Percentiles rank a stretch among this genome's conserved stretches.
phyloP scores from a whole-genome alignment of 2,329 filamentous ascomycete species.

The Alternaria solani region DNA sequence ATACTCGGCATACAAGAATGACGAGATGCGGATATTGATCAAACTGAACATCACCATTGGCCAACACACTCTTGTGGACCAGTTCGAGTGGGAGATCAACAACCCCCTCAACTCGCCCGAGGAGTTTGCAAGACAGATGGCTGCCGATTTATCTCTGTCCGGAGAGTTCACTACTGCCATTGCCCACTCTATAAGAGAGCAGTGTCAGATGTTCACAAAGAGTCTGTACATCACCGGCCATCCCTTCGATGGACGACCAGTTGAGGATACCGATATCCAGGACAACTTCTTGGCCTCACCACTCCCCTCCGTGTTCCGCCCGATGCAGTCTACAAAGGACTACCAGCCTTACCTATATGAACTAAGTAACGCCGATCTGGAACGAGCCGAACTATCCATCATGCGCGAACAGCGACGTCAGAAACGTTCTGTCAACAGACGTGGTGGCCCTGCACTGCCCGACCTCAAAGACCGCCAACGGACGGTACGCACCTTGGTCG shows the following conservation, averaged over 20 bases:
- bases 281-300: conserved; percentile 87
- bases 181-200: conserved; percentile 96
- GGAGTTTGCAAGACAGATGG: conserved; percentile 90
- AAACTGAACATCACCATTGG: conserved; percentile 99
- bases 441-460: conserved; percentile 91
- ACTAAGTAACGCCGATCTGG: conserved; percentile 86
- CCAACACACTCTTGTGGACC: conserved; percentile 90
- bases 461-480: conserved; percentile 94
- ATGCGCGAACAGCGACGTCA: conserved; percentile 92
- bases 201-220: conserved; percentile 91
- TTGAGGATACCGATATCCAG: conserved; percentile 90
- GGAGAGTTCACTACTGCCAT: conserved; percentile 98
- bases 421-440: conserved; percentile 92
- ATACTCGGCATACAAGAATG: conserved; percentile 95
- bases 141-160: conserved; percentile 85
- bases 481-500: conserved; percentile 89
- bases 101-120: conserved; percentile 93
- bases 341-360: conserved; percentile 94
- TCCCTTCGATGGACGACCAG: conserved; percentile 89
- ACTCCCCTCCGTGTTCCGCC: conserved; percentile 81
- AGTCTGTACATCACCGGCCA: conserved; percentile 93
- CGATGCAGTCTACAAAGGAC: conserved; percentile 91
- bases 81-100: conserved; percentile 99
- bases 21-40: conserved; percentile 96
- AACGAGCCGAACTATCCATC: conserved; percentile 90